Evolutionary conservation across 306 rosid species (phyloP), one percentile per base, ranked within the genome.

Genomic region (Cicer pinnatifidum): DNA sequence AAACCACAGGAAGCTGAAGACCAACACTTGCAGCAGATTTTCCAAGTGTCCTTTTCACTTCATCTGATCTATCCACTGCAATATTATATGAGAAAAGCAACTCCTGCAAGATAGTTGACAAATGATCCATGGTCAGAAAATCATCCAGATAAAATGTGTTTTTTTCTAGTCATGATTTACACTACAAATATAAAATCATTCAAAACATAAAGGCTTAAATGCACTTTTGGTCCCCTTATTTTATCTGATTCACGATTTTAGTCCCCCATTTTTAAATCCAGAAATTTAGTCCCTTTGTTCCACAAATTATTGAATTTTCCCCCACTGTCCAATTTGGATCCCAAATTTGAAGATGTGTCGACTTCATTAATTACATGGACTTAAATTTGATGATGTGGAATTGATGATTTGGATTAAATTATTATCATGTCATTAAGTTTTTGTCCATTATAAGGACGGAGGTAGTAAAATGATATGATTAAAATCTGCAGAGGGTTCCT

Each of bases 1-100:
- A 94, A 69, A 69, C 88, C 74, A 86, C 91, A 1, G 98, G 98
- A 60, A 94, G 97, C 75, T 54, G 86, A 77, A 94, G 99, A 41
- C 99, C 99, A 28, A 94, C 95, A 41, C 96, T 89, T 16, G 97
- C 91, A 52, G 99, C 96, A 60, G 99, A 94, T 84, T 89, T 91
- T 73, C 95, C 93, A 61, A 94, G 89, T 28, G 84, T 77, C 69
- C 88, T 92, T 80, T 70, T 87, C 85, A 91, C 90, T 80, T 94
- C 99, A 23, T 86, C 85, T 43, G 93, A 78, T 58, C 99, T 84
- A 83, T 94, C 99, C 68, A 94, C 82, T 13, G 97, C 97, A 70
- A 91, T 94, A 79, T 88, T 94, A 86, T 94, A 94, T 9, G 99
- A 91, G 80, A 91, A 87, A 73, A 94, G 80, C 48, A 94, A 74